Conservation (phyloP, 176 grass and related monocot genomes). For the Musa schizocarpa region DNA sequence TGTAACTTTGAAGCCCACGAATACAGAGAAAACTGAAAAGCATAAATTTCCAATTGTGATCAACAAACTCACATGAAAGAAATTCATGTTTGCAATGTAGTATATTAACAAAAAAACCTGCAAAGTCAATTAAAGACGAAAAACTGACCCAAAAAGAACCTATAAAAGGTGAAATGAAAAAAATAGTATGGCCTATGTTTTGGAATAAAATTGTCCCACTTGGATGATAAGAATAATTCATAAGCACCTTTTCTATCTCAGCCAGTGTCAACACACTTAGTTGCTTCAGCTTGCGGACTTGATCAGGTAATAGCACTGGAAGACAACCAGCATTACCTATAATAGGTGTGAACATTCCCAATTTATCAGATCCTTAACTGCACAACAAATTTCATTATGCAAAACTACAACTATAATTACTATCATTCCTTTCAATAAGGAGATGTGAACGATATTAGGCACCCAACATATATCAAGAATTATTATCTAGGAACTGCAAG, state of each 20-base stretch:
- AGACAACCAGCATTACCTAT: slow-evolving; percentile 70
- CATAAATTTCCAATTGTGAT: no score
- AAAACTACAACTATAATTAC: neutral
- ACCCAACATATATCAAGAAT: no score
- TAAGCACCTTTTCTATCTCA: slow-evolving; percentile 76
- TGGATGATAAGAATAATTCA: slow-evolving; percentile 2
- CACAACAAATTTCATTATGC: slow-evolving; percentile 4
- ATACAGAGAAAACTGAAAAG: no score
- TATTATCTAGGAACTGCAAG: no score
- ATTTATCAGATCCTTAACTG: neutral
- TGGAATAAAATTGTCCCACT: neutral
- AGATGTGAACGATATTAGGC: no score
- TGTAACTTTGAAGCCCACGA: no score
- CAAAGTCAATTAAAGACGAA: no score
- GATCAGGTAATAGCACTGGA: slow-evolving; percentile 70
- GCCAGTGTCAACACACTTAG: slow-evolving; percentile 84
- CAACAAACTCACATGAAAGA: no score
- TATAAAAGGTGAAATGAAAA: no score
- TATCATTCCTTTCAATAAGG: neutral
- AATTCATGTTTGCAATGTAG: no score
- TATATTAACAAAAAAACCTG: no score
- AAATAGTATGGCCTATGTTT: neutral
- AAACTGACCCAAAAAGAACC: no score
- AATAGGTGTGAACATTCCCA: neutral
- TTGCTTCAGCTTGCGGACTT: slow-evolving; percentile 89